Evolutionary conservation across 2,329 filamentous ascomycete genomes (phyloP).

Genomic region (Sporothrix brunneoviolacea): DNA sequence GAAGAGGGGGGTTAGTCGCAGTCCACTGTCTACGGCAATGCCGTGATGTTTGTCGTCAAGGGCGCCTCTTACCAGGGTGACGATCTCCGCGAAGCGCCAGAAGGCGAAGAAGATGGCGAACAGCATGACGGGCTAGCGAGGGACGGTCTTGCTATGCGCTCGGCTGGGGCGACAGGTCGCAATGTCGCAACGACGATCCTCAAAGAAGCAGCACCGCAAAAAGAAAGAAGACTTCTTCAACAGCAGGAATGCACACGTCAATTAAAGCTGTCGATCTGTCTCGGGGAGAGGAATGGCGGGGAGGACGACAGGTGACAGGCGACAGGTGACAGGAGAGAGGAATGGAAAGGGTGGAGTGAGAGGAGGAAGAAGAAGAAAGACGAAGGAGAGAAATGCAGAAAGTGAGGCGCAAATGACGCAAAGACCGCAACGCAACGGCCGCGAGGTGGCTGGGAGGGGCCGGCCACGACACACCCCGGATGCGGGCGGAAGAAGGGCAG

Average conservation of each 20-base stretch:
- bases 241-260: slow-evolving; percentile 6
- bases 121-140: slow-evolving; percentile 49
- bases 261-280: slow-evolving; percentile 4
- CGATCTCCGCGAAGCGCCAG: slow-evolving; percentile 55
- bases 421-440: background rate
- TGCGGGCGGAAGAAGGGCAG: background rate
- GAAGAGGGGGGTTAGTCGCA: background rate
- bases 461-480: too few relatives aligned
- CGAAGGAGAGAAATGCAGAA: background rate
- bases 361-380: background rate
- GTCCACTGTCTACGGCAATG: too few relatives aligned
- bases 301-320: background rate
- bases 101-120: slow-evolving; percentile 58
- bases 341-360: background rate
- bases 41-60: too few relatives aligned
- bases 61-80: slow-evolving; percentile 47
- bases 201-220: background rate
- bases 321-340: background rate
- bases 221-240: background rate
- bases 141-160: too few relatives aligned
- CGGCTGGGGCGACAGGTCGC: too few relatives aligned
- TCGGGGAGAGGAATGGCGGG: slow-evolving; percentile 1
- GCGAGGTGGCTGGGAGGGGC: slow-evolving; percentile 3
- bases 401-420: background rate
- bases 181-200: background rate